Conservation (phyloP, 2,329 filamentous ascomycete genomes). For the Zasmidium cellare region DNA sequence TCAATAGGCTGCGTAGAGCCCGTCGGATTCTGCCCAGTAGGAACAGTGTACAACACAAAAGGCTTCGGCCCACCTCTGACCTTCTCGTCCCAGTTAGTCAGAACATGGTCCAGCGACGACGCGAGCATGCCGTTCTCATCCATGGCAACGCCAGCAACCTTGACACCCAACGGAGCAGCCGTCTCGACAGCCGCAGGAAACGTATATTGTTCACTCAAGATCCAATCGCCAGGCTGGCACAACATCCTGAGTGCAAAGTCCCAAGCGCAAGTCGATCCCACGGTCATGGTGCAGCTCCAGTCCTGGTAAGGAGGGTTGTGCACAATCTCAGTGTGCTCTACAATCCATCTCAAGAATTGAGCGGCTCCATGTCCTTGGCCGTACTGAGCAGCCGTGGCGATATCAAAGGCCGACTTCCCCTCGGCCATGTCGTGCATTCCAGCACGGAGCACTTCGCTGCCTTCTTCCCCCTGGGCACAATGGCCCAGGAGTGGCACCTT, state of each 20-base stretch:
- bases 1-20: slow-evolving; percentile 74
- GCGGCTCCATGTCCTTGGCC: slow-evolving; percentile 82
- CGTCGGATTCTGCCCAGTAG: slow-evolving; percentile 87
- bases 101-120: slow-evolving; percentile 60
- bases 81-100: slow-evolving; percentile 64
- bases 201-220: slow-evolving; percentile 88
- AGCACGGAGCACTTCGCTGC: slow-evolving; percentile 62
- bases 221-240: slow-evolving; percentile 69
- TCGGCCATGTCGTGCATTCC: slow-evolving; percentile 82
- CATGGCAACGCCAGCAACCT: slow-evolving; percentile 62
- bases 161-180: slow-evolving; percentile 62
- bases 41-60: slow-evolving; percentile 68
- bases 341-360: slow-evolving; percentile 85
- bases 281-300: slow-evolving; percentile 80
- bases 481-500: slow-evolving; percentile 68
- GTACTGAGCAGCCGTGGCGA: slow-evolving; percentile 90
- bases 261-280: slow-evolving; percentile 82
- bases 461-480: slow-evolving; percentile 60
- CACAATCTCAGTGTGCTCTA: slow-evolving; percentile 92
- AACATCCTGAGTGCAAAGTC: slow-evolving; percentile 85
- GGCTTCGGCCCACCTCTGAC: slow-evolving; percentile 63
- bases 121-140: slow-evolving; percentile 67
- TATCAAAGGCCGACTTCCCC: slow-evolving; percentile 66
- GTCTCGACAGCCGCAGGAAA: slow-evolving; percentile 77
- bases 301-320: slow-evolving; percentile 85